Conservation (phyloP, 371 early-diverging fungal genomes). For the Mortierella sp. region DNA sequence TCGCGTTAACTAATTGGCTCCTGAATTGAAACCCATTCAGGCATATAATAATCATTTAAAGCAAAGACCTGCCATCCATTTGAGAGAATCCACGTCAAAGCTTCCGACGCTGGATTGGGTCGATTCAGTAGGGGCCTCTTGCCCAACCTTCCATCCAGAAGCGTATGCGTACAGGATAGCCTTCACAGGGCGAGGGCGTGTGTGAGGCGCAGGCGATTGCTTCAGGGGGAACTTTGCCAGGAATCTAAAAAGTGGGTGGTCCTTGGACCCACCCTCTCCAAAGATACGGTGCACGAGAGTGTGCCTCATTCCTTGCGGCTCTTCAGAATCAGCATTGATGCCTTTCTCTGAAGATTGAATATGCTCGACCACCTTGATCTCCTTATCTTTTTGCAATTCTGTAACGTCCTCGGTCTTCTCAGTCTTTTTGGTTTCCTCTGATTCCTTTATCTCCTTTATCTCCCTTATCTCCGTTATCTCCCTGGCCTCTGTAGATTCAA, state of each 20-base stretch:
- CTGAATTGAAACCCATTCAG: neutral
- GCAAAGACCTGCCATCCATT: constrained; percentile 47
- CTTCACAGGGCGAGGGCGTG: constrained; percentile 33
- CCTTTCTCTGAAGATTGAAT: neutral
- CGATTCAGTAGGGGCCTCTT: neutral
- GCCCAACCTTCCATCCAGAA: constrained; percentile 32
- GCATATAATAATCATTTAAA: neutral
- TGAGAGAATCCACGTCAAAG: constrained; percentile 56
- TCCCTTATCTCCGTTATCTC: too few relatives aligned
- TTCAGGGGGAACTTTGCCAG: constrained; percentile 50
- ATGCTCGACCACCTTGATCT: neutral
- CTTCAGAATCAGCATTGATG: neutral
- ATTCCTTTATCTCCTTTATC: neutral
- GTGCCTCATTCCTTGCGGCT: neutral
- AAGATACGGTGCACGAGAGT: constrained; percentile 23
- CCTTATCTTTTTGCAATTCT: constrained; percentile 2
- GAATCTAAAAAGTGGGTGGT: constrained; percentile 43
- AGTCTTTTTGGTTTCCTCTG: neutral
- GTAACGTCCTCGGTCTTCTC: neutral
- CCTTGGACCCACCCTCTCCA: constrained; percentile 21
- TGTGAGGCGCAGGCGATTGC: constrained; percentile 41
- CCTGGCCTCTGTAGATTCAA: neutral
- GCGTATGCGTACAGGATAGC: constrained; percentile 43
- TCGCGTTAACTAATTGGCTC: neutral
- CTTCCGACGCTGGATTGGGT: constrained; percentile 23